phyloP scores from a whole-genome alignment of 805 yeast species.

The Yamadazyma endophytica region DNA sequence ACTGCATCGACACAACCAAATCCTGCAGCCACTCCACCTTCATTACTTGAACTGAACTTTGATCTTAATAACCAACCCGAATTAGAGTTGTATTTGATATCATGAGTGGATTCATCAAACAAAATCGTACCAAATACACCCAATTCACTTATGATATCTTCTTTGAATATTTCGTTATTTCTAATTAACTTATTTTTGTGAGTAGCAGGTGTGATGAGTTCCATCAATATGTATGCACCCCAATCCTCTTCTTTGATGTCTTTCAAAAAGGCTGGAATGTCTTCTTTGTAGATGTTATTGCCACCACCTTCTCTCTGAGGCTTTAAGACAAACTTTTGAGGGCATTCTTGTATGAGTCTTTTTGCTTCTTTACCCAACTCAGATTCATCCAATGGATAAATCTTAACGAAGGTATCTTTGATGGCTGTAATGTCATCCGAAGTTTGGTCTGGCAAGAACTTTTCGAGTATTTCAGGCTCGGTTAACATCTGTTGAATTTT shows the following conservation, averaged over 20 bases:
- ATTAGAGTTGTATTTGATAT: constrained; percentile 56
- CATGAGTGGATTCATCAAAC: constrained; percentile 62
- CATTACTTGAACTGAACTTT: constrained; percentile 81
- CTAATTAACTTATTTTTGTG: constrained; percentile 67
- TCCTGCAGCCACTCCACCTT: constrained; percentile 99
- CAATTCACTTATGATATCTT: constrained; percentile 81
- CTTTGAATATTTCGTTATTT: constrained; percentile 57
- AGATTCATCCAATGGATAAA: constrained; percentile 80
- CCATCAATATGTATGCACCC: constrained; percentile 93
- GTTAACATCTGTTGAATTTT: constrained; percentile 90
- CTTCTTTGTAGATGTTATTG: constrained; percentile 82
- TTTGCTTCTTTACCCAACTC: constrained; percentile 59
- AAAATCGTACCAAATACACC: constrained; percentile 86
- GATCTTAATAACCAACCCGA: constrained; percentile 89
- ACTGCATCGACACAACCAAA: constrained; percentile 94
- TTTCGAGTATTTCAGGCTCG: constrained; percentile 40
- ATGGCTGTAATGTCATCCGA: constrained; percentile 28
- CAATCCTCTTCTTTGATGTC: constrained; percentile 64
- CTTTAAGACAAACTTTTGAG: constrained; percentile 77
- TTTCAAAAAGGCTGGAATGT: constrained; percentile 72
- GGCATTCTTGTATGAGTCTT: constrained; percentile 59
- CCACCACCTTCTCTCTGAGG: constrained; percentile 99
- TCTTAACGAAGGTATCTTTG: constrained; percentile 71
- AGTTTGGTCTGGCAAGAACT: constrained; percentile 39
- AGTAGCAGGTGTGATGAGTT: constrained; percentile 75